Evolutionary conservation across 2,329 filamentous ascomycete species (phyloP), one percentile per base, ranked within the genome.

Genomic region (Bertia moriformis): DNA sequence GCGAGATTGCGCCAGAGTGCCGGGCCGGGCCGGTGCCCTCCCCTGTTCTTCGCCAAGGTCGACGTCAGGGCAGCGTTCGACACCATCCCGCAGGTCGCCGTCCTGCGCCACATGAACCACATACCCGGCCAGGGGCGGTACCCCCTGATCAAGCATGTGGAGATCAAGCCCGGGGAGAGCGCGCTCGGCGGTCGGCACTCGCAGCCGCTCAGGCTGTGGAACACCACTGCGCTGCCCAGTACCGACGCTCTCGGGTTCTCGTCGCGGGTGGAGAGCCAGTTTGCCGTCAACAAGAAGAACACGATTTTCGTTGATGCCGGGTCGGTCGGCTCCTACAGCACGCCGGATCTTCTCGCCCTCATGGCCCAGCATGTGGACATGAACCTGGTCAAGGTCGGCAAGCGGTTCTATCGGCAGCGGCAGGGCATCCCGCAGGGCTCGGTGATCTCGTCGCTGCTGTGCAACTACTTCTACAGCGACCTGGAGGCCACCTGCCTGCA

Each of bases 51-150:
- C 53, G 75, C 69, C 22, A 83, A 82, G 49, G 60, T 79, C 18
- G 77, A 83, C 49, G 73, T 81, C 24, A 63, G 74, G 48, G 69
- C 74, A 14, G 80, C 76, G 51, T 83, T 82, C 51, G 77, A 83
- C 48, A 79, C 70, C 1, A 80, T 83, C 38, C 77, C 77, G 2
- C 77, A 81, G 48, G 49, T 63, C 37, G 59, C 61, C 2, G 48
- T 81, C n/a, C 49, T 82, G 39, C n/a, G n/a, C n/a, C n/a, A n/a
- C n/a, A n/a, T n/a, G n/a, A n/a, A n/a, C n/a, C n/a, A n/a, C n/a
- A n/a, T n/a, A n/a, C n/a, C n/a, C n/a, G n/a, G n/a, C n/a, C n/a
- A n/a, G n/a, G n/a, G n/a, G n/a, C n/a, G n/a, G n/a, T n/a, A n/a
- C n/a, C 50, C 54, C 35, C 57, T 80, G 35, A 58, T 74, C 17